Evolutionary conservation across 139 green algal species (phyloP).

Genomic region (Eudorina sp.): DNA sequence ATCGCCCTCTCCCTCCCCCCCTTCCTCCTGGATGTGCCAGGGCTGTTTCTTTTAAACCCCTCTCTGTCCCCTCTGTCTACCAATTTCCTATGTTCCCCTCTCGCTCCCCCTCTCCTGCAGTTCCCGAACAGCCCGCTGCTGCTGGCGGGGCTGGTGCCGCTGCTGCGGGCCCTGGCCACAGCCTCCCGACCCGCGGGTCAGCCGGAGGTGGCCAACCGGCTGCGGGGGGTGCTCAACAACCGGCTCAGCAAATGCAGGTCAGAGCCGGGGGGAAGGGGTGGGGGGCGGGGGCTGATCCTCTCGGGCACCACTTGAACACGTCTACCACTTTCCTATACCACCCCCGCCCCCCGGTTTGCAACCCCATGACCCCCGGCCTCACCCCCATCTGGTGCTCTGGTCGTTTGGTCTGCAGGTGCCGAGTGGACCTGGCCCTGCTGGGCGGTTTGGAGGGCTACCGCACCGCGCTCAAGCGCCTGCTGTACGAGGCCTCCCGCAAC

Average conservation of each 20-base stretch:
- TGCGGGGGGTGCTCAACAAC: slow-evolving; percentile 60
- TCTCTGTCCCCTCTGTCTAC: too few relatives aligned
- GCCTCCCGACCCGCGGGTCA: slow-evolving; percentile 50
- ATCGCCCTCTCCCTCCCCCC: too few relatives aligned
- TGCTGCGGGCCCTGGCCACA: slow-evolving; percentile 65
- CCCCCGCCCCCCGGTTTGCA: too few relatives aligned
- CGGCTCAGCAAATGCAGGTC: slow-evolving; percentile 29
- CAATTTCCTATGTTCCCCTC: too few relatives aligned
- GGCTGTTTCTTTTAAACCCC: too few relatives aligned
- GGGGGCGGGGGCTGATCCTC: too few relatives aligned
- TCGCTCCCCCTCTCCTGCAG: slow-evolving; percentile 27
- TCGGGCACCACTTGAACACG: too few relatives aligned
- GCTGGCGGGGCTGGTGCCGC: slow-evolving; percentile 55
- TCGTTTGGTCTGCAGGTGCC: slow-evolving; percentile 1
- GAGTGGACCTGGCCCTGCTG: slow-evolving; percentile 2
- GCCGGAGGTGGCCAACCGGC: slow-evolving; percentile 65
- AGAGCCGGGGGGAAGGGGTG: not conserved
- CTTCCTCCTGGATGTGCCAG: too few relatives aligned
- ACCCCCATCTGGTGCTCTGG: too few relatives aligned
- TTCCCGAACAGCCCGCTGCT: slow-evolving; percentile 69
- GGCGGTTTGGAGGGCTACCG: slow-evolving; percentile 30
- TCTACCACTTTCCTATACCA: too few relatives aligned
- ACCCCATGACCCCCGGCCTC: too few relatives aligned
- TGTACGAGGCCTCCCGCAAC: slow-evolving; percentile 72
- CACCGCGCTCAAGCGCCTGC: slow-evolving; percentile 42